Evolutionary conservation across 2,329 filamentous ascomycete genomes (phyloP), one percentile per base, ranked within the genome.

Genomic region (Colletotrichum sp.): DNA sequence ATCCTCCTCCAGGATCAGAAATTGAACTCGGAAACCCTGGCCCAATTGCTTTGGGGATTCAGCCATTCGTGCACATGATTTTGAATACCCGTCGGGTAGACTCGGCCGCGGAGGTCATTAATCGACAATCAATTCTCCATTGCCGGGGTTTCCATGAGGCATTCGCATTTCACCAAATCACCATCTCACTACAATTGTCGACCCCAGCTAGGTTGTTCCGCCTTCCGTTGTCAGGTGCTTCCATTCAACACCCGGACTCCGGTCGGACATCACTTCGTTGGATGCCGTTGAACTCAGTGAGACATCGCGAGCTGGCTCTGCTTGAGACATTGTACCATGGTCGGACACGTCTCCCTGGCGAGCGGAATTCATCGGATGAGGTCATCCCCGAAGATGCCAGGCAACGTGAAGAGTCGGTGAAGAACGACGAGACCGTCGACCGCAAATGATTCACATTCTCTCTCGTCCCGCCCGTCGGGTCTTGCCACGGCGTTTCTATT

Each of bases 401-500:
- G 32, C 60, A 64, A 66, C 73, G 10, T 76, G 74, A 77, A 73
- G 72, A 77, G 76, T 77, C 76, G 76, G 76, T 77, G 76, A 77
- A 77, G 74, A 76, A 76, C 55, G 36, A 71, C 52, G 34, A 65
- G 57, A 64, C 36, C 68, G n/a, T 18, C 43, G 66, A 57, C 60
- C 32, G 52, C 26, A 36, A 43, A 65, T 71, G 72, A 71, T 71
- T 71, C 72, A 65, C 64, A 61, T 39, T 15, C n/a, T 28, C 21
- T 57, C 30, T 36, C 32, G 55, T 61, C 28, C 28, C 28, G 36
- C 68, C 69, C 63, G 28, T 75, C 64, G 28, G 43, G 36, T 71
- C 66, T 43, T 68, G 74, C 66, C 74, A 76, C 66, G 52, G 66
- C 52, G 28, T 57, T 60, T 24, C 60, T 67, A 32, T 67, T 77